Percentiles rank a stretch among this genome's conserved stretches.
Evolutionary conservation across 305 asterid genomes (phyloP).

Genomic region (Fraxinus platypoda): DNA sequence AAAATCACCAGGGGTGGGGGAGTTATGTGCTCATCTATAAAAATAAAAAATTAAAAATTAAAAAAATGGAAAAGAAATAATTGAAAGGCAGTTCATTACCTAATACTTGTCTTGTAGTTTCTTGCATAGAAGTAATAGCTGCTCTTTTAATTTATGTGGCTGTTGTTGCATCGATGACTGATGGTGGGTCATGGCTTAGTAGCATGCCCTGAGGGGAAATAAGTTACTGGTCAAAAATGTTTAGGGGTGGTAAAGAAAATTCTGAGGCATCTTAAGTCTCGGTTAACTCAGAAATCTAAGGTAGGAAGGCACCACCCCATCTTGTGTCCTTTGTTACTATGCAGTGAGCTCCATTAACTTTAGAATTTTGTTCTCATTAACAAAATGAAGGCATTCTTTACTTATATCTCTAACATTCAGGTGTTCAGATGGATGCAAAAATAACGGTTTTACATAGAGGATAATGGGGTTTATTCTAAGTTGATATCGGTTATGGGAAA

Average conservation of each 20-base stretch:
- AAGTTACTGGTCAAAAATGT: not conserved
- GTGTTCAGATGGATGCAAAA: constrained; percentile 98
- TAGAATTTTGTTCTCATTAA: constrained; percentile 1
- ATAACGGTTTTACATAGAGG: constrained; percentile 89
- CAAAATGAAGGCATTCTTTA: constrained; percentile 7
- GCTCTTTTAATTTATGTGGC: not conserved
- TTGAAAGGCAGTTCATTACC: too few relatives aligned
- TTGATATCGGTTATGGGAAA: constrained; percentile 88
- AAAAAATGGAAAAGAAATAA: too few relatives aligned
- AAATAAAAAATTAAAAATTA: too few relatives aligned
- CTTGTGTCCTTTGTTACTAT: not conserved
- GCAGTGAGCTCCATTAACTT: not conserved
- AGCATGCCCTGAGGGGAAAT: not conserved
- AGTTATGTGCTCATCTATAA: too few relatives aligned
- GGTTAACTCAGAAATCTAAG: not conserved
- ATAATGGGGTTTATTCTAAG: constrained; percentile 90
- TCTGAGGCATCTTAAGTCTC: not conserved
- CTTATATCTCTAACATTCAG: constrained; percentile 34
- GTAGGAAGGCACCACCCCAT: not conserved
- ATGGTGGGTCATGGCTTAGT: not conserved
- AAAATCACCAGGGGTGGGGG: too few relatives aligned
- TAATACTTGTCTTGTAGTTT: too few relatives aligned
- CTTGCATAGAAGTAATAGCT: not conserved
- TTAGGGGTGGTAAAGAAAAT: constrained; percentile 3
- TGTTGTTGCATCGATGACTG: not conserved